Percentiles rank a stretch among this genome's conserved stretches.
Conservation (phyloP, 768 basidiomycete species). For the Mrakia gelida region DNA sequence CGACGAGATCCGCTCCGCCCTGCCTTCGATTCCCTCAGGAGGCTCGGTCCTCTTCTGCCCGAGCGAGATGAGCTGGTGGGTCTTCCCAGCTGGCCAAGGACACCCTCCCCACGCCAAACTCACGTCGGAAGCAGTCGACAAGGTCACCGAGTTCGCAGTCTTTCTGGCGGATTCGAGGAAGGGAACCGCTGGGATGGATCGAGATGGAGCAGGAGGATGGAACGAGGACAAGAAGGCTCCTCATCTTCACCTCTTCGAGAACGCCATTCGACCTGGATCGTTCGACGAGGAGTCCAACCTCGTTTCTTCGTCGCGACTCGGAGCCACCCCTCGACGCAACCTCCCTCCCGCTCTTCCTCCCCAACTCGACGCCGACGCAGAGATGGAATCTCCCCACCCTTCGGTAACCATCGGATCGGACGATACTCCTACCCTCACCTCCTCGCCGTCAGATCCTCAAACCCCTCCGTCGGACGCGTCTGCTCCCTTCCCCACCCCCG, state of each 20-base stretch:
- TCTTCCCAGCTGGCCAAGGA: conserved; percentile 12
- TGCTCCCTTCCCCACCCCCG: background rate
- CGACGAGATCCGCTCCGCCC: conserved; percentile 19
- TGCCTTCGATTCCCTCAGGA: conserved; percentile 2
- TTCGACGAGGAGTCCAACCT: background rate
- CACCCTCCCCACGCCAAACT: background rate
- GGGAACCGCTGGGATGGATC: background rate
- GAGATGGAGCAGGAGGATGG: background rate
- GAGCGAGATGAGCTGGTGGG: conserved; percentile 18
- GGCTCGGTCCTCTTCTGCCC: conserved; percentile 27
- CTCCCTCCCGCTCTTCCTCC: background rate
- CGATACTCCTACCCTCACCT: background rate
- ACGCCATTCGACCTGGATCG: background rate
- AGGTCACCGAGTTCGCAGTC: background rate
- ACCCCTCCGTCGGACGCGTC: background rate
- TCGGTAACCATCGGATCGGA: background rate
- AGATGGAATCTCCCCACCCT: background rate
- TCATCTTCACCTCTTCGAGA: conserved; percentile 10
- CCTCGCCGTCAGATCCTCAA: background rate
- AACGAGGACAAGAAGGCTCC: background rate
- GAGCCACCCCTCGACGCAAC: too few relatives aligned
- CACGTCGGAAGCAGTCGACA: background rate
- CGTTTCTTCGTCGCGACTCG: background rate
- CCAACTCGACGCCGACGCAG: background rate
- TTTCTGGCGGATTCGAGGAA: background rate